phyloP scores from a whole-genome alignment of 140 eudicot genomes.

The Flaveria floridana region DNA sequence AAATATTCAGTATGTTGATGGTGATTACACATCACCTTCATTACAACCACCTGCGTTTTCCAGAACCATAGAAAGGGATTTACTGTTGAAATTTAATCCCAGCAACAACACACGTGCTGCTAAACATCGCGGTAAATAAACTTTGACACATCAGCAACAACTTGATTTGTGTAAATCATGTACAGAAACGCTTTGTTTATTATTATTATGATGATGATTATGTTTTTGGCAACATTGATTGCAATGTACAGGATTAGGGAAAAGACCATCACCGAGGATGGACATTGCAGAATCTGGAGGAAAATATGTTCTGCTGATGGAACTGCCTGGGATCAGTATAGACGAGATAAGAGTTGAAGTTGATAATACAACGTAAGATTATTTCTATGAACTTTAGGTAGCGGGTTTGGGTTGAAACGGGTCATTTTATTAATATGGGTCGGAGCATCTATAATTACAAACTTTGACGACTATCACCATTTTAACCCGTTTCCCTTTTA shows the following conservation, averaged over 20 bases:
- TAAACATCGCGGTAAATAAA: slow-evolving; percentile 30
- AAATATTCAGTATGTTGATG: slow-evolving; percentile 23
- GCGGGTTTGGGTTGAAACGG: slow-evolving; percentile 4
- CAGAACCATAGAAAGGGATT: slow-evolving; percentile 19
- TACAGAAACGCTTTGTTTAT: not conserved
- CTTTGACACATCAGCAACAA: not conserved
- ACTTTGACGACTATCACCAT: not conserved
- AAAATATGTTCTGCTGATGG: slow-evolving; percentile 32
- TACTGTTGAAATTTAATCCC: slow-evolving; percentile 19
- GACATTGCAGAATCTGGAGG: slow-evolving; percentile 34
- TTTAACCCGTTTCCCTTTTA: not conserved
- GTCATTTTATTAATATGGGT: not conserved
- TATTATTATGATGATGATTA: not conserved
- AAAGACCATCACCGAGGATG: slow-evolving; percentile 37
- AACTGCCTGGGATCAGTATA: slow-evolving; percentile 38
- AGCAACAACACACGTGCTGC: slow-evolving; percentile 18
- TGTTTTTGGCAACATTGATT: not conserved
- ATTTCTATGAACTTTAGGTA: not conserved
- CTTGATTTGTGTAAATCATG: slow-evolving; percentile 2
- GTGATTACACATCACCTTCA: slow-evolving; percentile 19
- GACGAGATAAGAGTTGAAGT: slow-evolving; percentile 39
- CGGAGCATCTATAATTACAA: not conserved
- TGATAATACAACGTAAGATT: slow-evolving; percentile 37
- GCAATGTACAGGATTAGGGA: slow-evolving; percentile 26
- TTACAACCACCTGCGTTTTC: slow-evolving; percentile 36